Conservation (phyloP, 345 rosid genomes). For the Heritiera littoralis region DNA sequence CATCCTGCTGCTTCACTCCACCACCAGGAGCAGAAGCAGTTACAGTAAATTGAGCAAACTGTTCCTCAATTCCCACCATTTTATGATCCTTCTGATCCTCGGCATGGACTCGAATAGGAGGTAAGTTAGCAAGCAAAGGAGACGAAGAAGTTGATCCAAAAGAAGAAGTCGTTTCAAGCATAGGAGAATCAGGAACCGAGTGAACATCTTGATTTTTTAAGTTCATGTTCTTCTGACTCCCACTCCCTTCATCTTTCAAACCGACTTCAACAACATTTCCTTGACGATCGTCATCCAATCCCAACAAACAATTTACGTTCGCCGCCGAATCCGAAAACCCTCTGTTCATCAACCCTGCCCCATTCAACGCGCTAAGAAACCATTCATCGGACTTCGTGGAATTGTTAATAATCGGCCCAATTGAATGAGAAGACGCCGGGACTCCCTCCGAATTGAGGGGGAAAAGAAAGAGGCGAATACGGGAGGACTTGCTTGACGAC, state of each 20-base stretch:
- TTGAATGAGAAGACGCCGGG: conserved; percentile 57
- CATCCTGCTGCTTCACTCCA: conserved; percentile 56
- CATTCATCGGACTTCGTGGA: conserved; percentile 82
- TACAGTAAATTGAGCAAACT: conserved; percentile 60
- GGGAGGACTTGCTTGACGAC: conserved; percentile 45
- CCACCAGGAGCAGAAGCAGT: conserved; percentile 17
- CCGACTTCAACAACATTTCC: conserved; percentile 35
- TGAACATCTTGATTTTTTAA: conserved; percentile 59
- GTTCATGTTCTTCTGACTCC: conserved; percentile 42
- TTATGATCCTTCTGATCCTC: conserved; percentile 67
- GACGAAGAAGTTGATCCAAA: conserved; percentile 95
- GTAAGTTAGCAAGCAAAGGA: conserved; percentile 81
- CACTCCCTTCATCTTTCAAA: conserved; percentile 48
- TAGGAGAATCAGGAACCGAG: conserved; percentile 89
- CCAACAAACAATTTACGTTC: conserved; percentile 69
- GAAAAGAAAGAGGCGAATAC: conserved; percentile 86
- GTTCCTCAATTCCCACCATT: conserved; percentile 76
- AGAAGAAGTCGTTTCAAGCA: conserved; percentile 85
- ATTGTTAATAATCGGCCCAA: conserved; percentile 67
- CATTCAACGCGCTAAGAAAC: conserved; percentile 84
- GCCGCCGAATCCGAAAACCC: conserved; percentile 77
- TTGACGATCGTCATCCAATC: conserved; percentile 58
- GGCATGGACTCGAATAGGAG: conserved; percentile 78
- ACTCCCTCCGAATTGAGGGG: conserved; percentile 55
- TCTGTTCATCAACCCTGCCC: conserved; percentile 52